phyloP scores from a whole-genome alignment of 768 basidiomycete genomes.

The Agaricus sinodeliciosus region DNA sequence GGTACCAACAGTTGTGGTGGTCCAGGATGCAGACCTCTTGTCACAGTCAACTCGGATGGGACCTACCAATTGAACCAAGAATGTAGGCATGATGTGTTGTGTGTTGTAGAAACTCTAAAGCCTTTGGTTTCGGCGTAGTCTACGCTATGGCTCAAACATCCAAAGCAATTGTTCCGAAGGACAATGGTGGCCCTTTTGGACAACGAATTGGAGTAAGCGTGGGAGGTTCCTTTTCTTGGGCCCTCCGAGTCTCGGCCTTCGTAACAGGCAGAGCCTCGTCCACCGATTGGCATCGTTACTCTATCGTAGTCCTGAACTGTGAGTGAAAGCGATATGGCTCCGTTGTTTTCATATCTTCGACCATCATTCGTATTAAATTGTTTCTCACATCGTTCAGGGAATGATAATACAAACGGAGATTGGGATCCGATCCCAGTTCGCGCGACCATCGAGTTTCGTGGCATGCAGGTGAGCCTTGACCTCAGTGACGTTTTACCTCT shows the following conservation, averaged over 20 bases:
- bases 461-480: conserved; percentile 40
- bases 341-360: not conserved
- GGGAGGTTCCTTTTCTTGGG: conserved; percentile 48
- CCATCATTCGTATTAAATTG: not conserved
- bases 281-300: conserved; percentile 57
- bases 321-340: conserved; percentile 11
- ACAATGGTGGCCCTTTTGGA: conserved; percentile 60
- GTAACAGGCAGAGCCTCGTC: conserved; percentile 49
- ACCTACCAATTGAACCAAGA: conserved; percentile 67
- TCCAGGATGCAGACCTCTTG: conserved; percentile 59
- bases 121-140: conserved; percentile 26
- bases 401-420: conserved; percentile 38
- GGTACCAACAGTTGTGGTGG: conserved; percentile 57
- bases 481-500: not conserved
- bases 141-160: conserved; percentile 72
- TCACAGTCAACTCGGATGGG: conserved; percentile 58
- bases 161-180: conserved; percentile 66
- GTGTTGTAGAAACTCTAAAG: not conserved
- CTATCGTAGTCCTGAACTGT: conserved; percentile 72
- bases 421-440: conserved; percentile 52
- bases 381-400: conserved; percentile 25
- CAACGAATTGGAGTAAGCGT: conserved; percentile 62
- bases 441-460: conserved; percentile 61
- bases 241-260: conserved; percentile 59
- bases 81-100: conserved; percentile 33